A percentile compares a stretch with the other conserved stretches of the same genome.
Conservation (phyloP, 2,329 filamentous ascomycete species). For the Colletotrichum chlorophyti region DNA sequence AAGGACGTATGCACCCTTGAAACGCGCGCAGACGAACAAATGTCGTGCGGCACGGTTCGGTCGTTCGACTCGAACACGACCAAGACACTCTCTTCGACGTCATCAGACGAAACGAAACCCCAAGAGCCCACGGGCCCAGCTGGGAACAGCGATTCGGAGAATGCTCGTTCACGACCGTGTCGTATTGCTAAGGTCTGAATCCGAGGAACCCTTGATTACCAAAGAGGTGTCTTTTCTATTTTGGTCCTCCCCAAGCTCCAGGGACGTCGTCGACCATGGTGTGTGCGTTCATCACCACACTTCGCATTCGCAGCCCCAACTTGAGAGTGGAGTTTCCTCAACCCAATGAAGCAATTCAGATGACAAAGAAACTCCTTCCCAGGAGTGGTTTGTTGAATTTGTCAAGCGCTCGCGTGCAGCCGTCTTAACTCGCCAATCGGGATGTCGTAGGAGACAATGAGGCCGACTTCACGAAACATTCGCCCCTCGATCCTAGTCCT, state of each 20-base stretch:
- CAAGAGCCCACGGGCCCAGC: slow-evolving; percentile 8
- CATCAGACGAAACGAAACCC: slow-evolving; percentile 26
- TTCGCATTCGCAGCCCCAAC: no score
- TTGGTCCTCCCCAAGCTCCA: background rate
- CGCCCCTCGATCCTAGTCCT: background rate
- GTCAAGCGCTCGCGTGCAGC: background rate
- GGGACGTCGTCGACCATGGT: background rate
- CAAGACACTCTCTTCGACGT: background rate
- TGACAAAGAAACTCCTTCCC: background rate
- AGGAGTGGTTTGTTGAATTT: background rate
- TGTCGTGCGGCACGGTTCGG: slow-evolving; percentile 14
- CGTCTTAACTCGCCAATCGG: background rate
- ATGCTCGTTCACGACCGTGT: background rate
- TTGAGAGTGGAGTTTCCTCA: background rate
- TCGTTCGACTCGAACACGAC: background rate
- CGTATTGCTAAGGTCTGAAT: background rate
- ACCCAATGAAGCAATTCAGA: background rate
- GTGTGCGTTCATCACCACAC: background rate
- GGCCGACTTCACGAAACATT: no score
- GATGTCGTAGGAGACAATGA: background rate
- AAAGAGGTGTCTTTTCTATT: slow-evolving; percentile 1
- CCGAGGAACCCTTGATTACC: background rate
- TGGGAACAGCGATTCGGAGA: background rate
- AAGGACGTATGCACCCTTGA: slow-evolving; percentile 23
- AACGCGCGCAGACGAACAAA: slow-evolving; percentile 10